Conservation (phyloP, 2,329 filamentous ascomycete species). For the Verticillium nonalfalfae region DNA sequence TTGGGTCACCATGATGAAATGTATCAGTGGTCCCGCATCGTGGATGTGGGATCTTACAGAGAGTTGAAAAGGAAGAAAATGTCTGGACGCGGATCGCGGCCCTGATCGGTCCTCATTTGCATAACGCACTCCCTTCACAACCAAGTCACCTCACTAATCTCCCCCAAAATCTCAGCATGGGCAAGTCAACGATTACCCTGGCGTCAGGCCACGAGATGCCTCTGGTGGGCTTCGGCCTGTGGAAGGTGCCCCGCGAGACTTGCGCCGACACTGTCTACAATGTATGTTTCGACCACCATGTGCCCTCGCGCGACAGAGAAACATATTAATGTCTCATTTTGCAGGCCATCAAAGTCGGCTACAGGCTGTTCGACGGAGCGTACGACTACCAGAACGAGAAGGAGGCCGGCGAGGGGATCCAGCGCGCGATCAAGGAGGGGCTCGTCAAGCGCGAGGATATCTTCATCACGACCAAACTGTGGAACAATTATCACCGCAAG, state of each 20-base stretch:
- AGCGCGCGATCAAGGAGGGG: constrained; percentile 45
- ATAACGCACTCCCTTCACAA: not conserved
- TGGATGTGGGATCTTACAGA: not conserved
- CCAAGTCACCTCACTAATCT: not conserved
- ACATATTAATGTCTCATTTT: not conserved
- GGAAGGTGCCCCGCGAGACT: constrained; percentile 73
- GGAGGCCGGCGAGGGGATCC: constrained; percentile 59
- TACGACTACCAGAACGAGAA: constrained; percentile 59
- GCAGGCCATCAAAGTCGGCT: constrained; percentile 44
- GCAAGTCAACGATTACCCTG: constrained; percentile 46
- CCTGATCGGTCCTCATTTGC: not conserved
- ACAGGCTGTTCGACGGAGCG: constrained; percentile 45
- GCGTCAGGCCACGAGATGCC: constrained; percentile 65
- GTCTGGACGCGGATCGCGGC: not conserved
- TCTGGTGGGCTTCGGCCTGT: constrained; percentile 71
- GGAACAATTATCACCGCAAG: constrained; percentile 68
- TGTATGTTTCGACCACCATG: not conserved
- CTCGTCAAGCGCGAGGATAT: constrained; percentile 69
- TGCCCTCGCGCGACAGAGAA: too few relatives aligned
- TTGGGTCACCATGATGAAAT: not conserved
- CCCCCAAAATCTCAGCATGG: constrained; percentile 2
- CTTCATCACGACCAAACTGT: constrained; percentile 82
- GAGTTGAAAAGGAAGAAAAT: not conserved
- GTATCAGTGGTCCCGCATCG: not conserved
- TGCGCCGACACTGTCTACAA: constrained; percentile 75